Conservation (phyloP, 148 eudicot genomes). For the Nepenthes mirabilis region DNA sequence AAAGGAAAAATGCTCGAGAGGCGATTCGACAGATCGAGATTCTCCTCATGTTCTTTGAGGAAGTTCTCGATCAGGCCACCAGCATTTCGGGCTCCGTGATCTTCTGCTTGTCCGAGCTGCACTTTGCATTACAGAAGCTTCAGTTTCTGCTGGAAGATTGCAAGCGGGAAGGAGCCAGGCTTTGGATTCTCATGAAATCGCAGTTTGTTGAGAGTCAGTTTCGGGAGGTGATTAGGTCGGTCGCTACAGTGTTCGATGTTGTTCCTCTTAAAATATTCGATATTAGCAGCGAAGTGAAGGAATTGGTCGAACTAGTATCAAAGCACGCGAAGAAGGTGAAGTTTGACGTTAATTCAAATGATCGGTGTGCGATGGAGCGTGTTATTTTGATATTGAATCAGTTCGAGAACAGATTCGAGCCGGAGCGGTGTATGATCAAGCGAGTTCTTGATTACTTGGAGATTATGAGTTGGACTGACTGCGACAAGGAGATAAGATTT, state of each 20-base stretch:
- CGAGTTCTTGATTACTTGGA: slow-evolving; percentile 36
- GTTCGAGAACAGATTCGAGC: slow-evolving; percentile 58
- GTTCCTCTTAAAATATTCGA: slow-evolving; percentile 19
- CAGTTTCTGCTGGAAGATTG: too few relatives aligned
- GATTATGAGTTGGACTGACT: slow-evolving; percentile 44
- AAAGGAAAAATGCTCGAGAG: too few relatives aligned
- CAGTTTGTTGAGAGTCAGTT: slow-evolving; percentile 33
- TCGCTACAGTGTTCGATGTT: slow-evolving; percentile 50
- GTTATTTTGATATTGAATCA: slow-evolving; percentile 39
- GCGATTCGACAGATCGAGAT: too few relatives aligned
- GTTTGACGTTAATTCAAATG: slow-evolving; percentile 31
- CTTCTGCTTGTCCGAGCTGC: too few relatives aligned
- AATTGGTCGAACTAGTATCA: slow-evolving; percentile 33
- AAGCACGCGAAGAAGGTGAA: slow-evolving; percentile 45
- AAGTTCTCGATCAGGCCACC: too few relatives aligned
- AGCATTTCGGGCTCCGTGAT: too few relatives aligned
- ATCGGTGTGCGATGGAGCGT: slow-evolving; percentile 41
- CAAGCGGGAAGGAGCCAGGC: slow-evolving; percentile 21
- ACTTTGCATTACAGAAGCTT: too few relatives aligned
- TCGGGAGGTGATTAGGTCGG: slow-evolving; percentile 13
- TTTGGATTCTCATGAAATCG: slow-evolving; percentile 44
- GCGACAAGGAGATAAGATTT: slow-evolving; percentile 48
- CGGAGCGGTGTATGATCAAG: slow-evolving; percentile 32
- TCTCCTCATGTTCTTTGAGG: too few relatives aligned
- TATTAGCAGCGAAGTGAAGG: slow-evolving; percentile 41